Evolutionary conservation across 495 filamentous ascomycete genomes (phyloP).

Genomic region (Neurospora sublineolata): DNA sequence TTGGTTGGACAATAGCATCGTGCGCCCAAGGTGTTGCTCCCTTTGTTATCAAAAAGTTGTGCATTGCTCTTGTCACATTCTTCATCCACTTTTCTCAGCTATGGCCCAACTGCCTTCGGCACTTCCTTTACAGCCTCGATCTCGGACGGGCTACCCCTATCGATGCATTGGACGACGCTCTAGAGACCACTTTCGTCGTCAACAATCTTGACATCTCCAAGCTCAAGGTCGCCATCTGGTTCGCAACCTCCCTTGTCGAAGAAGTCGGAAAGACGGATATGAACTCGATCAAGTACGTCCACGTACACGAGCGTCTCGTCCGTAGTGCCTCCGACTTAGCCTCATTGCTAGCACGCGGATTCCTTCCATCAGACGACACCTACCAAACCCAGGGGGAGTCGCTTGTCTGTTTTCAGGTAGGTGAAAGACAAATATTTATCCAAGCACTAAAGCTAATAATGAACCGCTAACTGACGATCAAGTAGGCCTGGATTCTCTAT

Average conservation of each 20-base stretch:
- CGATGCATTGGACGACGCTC: constrained; percentile 38
- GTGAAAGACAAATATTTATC: constrained; percentile 2
- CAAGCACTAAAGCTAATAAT: not conserved
- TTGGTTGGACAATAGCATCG: constrained; percentile 53
- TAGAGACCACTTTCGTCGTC: constrained; percentile 42
- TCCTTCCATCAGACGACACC: constrained; percentile 21
- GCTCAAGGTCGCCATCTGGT: constrained; percentile 55
- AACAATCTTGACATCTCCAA: constrained; percentile 41
- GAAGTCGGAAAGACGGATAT: constrained; percentile 59
- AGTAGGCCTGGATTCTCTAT: constrained; percentile 57
- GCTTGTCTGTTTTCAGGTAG: constrained; percentile 50
- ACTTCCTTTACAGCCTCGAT: constrained; percentile 53
- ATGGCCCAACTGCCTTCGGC: constrained; percentile 59
- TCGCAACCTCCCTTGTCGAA: constrained; percentile 61
- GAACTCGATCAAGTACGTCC: constrained; percentile 38
- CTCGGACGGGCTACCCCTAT: constrained; percentile 35
- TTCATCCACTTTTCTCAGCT: constrained; percentile 59
- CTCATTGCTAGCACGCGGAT: constrained; percentile 33
- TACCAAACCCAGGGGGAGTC: constrained; percentile 34
- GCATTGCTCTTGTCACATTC: constrained; percentile 67
- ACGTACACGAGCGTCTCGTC: constrained; percentile 39
- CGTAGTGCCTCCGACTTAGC: constrained; percentile 41
- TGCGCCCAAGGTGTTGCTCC: constrained; percentile 46
- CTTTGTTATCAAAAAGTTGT: constrained; percentile 72
- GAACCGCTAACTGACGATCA: not conserved